Percentiles rank a stretch among this genome's conserved stretches.
Evolutionary conservation across 78 protist species (phyloP).

Genomic region (Dictyostelium firmibasis): DNA sequence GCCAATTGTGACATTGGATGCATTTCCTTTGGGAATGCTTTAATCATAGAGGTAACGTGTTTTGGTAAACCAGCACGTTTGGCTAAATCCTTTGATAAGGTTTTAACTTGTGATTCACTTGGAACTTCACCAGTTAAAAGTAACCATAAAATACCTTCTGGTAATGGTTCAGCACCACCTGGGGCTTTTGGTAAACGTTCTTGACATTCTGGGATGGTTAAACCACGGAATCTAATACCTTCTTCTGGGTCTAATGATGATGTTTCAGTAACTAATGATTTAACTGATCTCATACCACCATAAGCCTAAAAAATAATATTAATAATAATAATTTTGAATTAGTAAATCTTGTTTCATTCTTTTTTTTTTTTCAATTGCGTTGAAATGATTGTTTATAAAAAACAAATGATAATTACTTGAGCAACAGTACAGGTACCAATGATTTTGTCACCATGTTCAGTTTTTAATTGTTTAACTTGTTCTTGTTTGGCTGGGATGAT

Average conservation of each 20-base stretch:
- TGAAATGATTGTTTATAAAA: not conserved
- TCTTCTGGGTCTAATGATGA: slow-evolving; percentile 95
- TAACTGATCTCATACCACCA: slow-evolving; percentile 98
- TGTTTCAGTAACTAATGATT: slow-evolving; percentile 94
- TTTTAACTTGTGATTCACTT: slow-evolving; percentile 86
- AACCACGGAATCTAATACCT: slow-evolving; percentile 97
- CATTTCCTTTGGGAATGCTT: slow-evolving; percentile 89
- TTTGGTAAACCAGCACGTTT: slow-evolving; percentile 80
- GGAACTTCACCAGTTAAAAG: slow-evolving; percentile 97
- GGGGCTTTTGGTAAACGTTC: slow-evolving; percentile 91
- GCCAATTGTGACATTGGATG: slow-evolving; percentile 98
- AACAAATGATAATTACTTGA: slow-evolving; percentile 31
- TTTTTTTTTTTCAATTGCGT: not conserved
- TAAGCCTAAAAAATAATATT: slow-evolving; percentile 82
- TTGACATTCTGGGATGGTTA: slow-evolving; percentile 93
- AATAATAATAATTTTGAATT: not conserved
- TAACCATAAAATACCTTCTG: slow-evolving; percentile 96
- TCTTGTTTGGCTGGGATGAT: slow-evolving; percentile 87
- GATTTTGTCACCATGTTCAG: slow-evolving; percentile 82
- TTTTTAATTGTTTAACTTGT: slow-evolving; percentile 83
- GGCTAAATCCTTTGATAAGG: slow-evolving; percentile 81
- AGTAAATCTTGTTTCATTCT: not conserved
- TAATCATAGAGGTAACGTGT: slow-evolving; percentile 85
- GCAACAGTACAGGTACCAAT: slow-evolving; percentile 89
- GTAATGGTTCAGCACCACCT: slow-evolving; percentile 96